Evolutionary conservation across 2,329 filamentous ascomycete species (phyloP), one percentile per base, ranked within the genome.

Genomic region (Neonectria ditissima): DNA sequence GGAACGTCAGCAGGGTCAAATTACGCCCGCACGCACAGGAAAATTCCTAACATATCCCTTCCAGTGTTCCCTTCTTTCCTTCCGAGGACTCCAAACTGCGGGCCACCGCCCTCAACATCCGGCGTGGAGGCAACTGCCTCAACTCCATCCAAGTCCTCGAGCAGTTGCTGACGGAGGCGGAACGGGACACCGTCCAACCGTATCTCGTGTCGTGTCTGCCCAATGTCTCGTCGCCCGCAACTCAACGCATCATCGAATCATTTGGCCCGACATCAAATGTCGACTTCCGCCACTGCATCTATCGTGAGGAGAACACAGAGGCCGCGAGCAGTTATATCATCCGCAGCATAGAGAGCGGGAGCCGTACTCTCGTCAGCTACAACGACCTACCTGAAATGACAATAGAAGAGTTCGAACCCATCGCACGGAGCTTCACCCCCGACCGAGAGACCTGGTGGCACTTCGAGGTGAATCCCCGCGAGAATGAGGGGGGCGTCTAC

Each of bases 41-140:
- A 18, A 50, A 48, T 28, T 59, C 61, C 66, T 67, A 59, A 70
- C 67, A 50, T 52, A 57, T 55, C 51, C 22, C 62, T 59, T 65
- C 68, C 74, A 92, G 89, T 65, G 85, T 92, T 34, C 86, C 89
- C 3, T 80, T 87, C 72, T 93, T 88, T 74, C 91, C 91, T 1
- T 77, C 78, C 7, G 91, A 94, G 79, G 91, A 94, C 80, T 84
- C 87, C 51, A 94, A 94, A 77, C 81, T 92, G 43, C 89, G 91
- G 32, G 91, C 91, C 18, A 85, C 86, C 2, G 81, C 74, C 24
- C 75, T 91, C 58, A 78, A 81, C 37, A 83, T 84, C 45, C 86
- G 91, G 30, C 86, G 91, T 26, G 91, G 92, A 55, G 91, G 91
- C 32, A 94, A 94, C 76, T 89, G 89, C 66, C 86, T 89, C 24